Evolutionary conservation across 345 rosid genomes (phyloP).

Genomic region (Clausena lansium): DNA sequence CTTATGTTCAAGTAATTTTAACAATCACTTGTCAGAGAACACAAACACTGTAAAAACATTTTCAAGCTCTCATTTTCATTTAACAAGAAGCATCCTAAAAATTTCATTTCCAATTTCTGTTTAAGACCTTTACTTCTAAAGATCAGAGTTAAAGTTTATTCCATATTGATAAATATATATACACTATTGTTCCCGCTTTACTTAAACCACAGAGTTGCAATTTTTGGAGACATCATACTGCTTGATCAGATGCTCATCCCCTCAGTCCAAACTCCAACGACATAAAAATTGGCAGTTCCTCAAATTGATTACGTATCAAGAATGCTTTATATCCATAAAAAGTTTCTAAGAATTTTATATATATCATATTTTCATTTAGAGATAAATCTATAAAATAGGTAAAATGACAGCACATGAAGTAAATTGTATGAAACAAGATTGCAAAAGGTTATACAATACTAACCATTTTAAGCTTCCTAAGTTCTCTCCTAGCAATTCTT

Average conservation of each 20-base stretch:
- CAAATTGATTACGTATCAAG: not conserved
- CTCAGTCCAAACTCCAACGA: not conserved
- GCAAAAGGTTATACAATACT: slow-evolving; percentile 15
- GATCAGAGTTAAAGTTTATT: not conserved
- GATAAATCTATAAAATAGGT: not conserved
- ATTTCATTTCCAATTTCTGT: not conserved
- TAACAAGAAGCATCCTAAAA: not conserved
- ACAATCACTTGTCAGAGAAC: not conserved
- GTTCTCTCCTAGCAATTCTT: slow-evolving; percentile 60
- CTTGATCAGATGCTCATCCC: not conserved
- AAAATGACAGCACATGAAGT: not conserved
- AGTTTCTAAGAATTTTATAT: not conserved
- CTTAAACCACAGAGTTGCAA: not conserved
- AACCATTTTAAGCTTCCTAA: slow-evolving; percentile 80
- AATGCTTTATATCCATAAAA: not conserved
- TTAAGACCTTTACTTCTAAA: not conserved
- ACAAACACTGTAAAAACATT: not conserved
- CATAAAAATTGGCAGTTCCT: not conserved
- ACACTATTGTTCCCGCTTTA: not conserved
- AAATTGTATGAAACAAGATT: not conserved
- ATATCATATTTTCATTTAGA: not conserved
- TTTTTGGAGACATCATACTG: not conserved
- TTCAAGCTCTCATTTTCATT: not conserved
- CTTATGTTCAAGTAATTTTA: not conserved
- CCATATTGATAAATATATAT: not conserved